Percentiles rank a stretch among this genome's conserved stretches.
Evolutionary conservation across 2,329 filamentous ascomycete species (phyloP).

Genomic region (Pseudogymnoascus sp.): DNA sequence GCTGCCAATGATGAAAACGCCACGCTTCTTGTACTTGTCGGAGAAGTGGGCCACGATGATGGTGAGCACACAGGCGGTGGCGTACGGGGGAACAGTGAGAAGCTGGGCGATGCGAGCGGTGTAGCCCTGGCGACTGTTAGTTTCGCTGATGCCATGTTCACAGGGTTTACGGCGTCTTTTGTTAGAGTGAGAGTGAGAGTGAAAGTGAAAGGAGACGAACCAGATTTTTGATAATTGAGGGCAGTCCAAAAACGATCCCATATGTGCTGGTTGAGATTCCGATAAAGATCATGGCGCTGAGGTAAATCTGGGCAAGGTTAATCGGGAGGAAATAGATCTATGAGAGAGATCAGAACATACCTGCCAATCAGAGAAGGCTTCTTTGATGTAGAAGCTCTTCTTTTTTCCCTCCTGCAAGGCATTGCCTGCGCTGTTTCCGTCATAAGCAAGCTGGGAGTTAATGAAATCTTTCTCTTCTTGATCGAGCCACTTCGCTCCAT

Average conservation of each 20-base stretch:
- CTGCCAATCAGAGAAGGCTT: slow-evolving; percentile 12
- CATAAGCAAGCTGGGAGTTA: background rate
- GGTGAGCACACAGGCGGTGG: slow-evolving; percentile 54
- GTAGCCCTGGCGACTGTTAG: slow-evolving; percentile 16
- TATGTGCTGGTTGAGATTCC: slow-evolving; percentile 17
- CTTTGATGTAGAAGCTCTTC: slow-evolving; percentile 12
- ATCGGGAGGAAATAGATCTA: slow-evolving; percentile 16
- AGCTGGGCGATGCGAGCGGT: slow-evolving; percentile 39
- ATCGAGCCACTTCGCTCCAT: background rate
- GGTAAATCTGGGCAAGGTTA: slow-evolving; percentile 35
- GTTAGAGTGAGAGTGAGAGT: background rate
- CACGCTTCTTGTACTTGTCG: slow-evolving; percentile 39
- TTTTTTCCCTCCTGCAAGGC: background rate
- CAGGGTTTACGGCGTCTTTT: background rate
- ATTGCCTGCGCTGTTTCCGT: background rate
- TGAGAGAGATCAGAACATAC: background rate
- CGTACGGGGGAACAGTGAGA: slow-evolving; percentile 40
- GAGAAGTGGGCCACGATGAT: slow-evolving; percentile 47
- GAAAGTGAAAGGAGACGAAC: background rate
- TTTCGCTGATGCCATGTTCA: slow-evolving; percentile 35
- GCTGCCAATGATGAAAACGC: slow-evolving; percentile 45
- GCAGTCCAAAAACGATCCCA: slow-evolving; percentile 29
- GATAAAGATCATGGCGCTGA: slow-evolving; percentile 18
- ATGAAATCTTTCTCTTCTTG: background rate
- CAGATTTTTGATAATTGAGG: slow-evolving; percentile 37